These are phyloP conservation scores for Scedosporium minutisporum DNA, from an alignment of 2,329 filamentous ascomycete species.

Conservation along the genomic window DNA sequence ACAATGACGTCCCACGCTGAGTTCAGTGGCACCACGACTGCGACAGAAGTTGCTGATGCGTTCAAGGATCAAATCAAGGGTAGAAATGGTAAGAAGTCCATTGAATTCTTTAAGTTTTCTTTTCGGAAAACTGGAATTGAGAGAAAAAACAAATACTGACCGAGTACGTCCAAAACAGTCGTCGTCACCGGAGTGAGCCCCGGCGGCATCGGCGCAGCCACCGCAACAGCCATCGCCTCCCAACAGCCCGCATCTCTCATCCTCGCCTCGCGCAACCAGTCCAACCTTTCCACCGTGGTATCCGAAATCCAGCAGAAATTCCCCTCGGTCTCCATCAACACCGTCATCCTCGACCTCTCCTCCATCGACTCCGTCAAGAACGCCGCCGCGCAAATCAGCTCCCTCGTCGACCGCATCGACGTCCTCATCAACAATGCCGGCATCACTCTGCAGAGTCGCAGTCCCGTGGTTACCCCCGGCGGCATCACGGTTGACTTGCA, in stretches of 20 bases:
- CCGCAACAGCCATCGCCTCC: slow-evolving; percentile 23
- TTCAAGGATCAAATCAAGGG: slow-evolving; percentile 22
- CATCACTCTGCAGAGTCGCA: slow-evolving; percentile 24
- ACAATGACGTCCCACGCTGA: slow-evolving; percentile 2
- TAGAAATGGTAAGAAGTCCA: slow-evolving; percentile 16
- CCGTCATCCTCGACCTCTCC: slow-evolving; percentile 24
- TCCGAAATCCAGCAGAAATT: slow-evolving; percentile 4
- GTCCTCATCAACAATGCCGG: slow-evolving; percentile 37
- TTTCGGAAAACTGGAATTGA: not conserved
- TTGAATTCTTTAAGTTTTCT: not conserved
- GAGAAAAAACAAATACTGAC: not conserved
- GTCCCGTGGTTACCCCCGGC: slow-evolving; percentile 10
- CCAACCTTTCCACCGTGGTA: slow-evolving; percentile 22
- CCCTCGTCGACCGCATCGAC: slow-evolving; percentile 18
- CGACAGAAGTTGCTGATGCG: slow-evolving; percentile 17
- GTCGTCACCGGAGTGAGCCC: slow-evolving; percentile 33
- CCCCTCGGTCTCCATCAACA: slow-evolving; percentile 5
- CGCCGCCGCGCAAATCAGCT: slow-evolving; percentile 23
- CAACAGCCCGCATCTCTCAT: not conserved
- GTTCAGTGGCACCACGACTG: slow-evolving; percentile 11
- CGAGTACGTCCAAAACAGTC: slow-evolving; percentile 10
- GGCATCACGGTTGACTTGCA: slow-evolving; percentile 28
- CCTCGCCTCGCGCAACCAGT: not conserved
- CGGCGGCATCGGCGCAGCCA: slow-evolving; percentile 26
- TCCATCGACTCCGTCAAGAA: slow-evolving; percentile 23